Percentiles rank a stretch among this genome's conserved stretches.
These are phyloP conservation scores for Fusarium domesticum DNA, from an alignment of 2,329 filamentous ascomycete species.

Conservation along the genomic window DNA sequence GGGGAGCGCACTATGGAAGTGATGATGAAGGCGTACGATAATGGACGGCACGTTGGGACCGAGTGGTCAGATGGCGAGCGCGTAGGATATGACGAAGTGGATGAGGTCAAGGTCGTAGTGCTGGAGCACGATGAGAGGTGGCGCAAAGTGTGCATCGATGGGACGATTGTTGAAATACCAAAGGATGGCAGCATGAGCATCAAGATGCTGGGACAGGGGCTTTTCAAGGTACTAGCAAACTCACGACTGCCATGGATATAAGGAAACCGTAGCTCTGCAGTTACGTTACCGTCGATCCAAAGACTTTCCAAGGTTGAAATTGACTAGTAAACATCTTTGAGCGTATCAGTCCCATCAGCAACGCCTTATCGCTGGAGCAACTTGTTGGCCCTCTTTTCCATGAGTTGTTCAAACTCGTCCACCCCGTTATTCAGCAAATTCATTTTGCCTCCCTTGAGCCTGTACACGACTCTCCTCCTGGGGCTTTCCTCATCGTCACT, in stretches of 20 bases:
- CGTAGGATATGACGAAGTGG: constrained; percentile 70
- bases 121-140: constrained; percentile 67
- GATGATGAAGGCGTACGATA: constrained; percentile 64
- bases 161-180: constrained; percentile 75
- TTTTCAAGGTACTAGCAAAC: constrained; percentile 46
- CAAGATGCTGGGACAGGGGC: constrained; percentile 42
- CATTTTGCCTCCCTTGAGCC: constrained; percentile 57
- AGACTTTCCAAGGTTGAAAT: not conserved
- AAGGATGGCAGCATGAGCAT: constrained; percentile 70
- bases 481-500: constrained; percentile 42
- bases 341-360: not conserved
- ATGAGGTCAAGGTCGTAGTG: constrained; percentile 64
- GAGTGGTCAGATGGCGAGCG: constrained; percentile 52
- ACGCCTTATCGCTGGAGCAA: constrained; percentile 32
- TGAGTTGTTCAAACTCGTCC: constrained; percentile 60
- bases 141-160: constrained; percentile 89
- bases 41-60: constrained; percentile 54
- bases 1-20: constrained; percentile 70
- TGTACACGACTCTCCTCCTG: constrained; percentile 53
- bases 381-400: constrained; percentile 57
- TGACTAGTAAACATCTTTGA: not conserved
- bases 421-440: constrained; percentile 57
- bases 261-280: not conserved
- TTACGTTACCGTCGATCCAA: not conserved
- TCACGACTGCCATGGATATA: constrained; percentile 1